Base-by-base conservation (phyloP, 257 asterid species). In the Solanum rostratum region DNA sequence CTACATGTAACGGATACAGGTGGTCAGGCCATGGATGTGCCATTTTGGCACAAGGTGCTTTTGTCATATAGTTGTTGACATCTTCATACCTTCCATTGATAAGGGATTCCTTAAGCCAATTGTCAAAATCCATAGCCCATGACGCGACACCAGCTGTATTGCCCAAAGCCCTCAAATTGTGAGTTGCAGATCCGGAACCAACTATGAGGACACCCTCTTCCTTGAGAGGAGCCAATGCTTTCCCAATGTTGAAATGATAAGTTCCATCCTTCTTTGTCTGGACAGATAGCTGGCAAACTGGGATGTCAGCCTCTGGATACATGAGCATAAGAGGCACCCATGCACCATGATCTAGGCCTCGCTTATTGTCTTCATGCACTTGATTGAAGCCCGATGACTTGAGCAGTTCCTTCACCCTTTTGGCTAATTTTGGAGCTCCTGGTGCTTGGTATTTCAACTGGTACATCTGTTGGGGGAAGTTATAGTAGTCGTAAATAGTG, bases 321-420 rank as follows among this genome's bases (percentile, higher is more conserved):
- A 94, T 94, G n/a, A 94, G 93, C 94, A 92, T 91, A 3, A 94
- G 96, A 3, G 98, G 98, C 29, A 93, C 95, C 98, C 98, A 92
- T 13, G 98, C 98, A 30, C 98, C 98, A 24, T 94, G 98, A 87
- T 94, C 98, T 86, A 94, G 81, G 22, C 98, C 98, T 14, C 96
- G 95, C 65, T 90, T 65, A 80, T 90, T 89, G 85, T 93, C 96
- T 89, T 91, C 88, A 4, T 79, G 63, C 33, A 94, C 98, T 43
- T 70, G 81, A 65, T 88, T 79, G 89, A 92, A 90, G 18, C 96
- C 96, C 39, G 91, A 89, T 81, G 84, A 91, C 65, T 68, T 85
- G 8, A 94, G 93, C 85, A 93, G 84, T 52, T 90, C 86, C 89
- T 90, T 93, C 86, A 92, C 94, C 90, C 89, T 92, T 7, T 52